phyloP scores from a whole-genome alignment of 2,329 filamentous ascomycete genomes.

The Sclerotinia nivalis region DNA sequence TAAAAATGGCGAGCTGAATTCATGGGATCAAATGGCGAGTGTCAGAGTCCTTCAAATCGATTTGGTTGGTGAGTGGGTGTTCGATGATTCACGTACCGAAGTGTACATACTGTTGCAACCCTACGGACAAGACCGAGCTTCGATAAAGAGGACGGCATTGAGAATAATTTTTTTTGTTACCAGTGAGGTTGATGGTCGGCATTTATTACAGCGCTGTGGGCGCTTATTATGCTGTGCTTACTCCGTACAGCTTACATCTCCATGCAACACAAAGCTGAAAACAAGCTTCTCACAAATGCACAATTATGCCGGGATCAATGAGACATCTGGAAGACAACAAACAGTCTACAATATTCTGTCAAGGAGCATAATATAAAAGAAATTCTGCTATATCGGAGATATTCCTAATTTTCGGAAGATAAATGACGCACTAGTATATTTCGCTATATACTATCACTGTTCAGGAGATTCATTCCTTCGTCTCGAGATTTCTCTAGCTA shows the following conservation, averaged over 20 bases:
- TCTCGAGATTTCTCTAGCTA: too few relatives aligned
- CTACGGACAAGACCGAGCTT: background rate
- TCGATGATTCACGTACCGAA: background rate
- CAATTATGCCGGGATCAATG: background rate
- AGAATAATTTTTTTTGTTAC: too few relatives aligned
- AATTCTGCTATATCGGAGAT: too few relatives aligned
- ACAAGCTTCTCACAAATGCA: conserved; percentile 17
- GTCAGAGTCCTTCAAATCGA: background rate
- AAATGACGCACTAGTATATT: too few relatives aligned
- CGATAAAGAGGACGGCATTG: background rate
- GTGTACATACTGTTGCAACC: background rate
- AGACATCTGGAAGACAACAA: background rate
- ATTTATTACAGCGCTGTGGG: conserved; percentile 1
- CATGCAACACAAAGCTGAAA: conserved; percentile 9
- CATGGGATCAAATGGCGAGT: background rate
- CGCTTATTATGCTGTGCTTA: conserved; percentile 12
- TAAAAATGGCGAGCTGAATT: background rate
- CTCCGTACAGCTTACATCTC: background rate
- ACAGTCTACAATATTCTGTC: too few relatives aligned
- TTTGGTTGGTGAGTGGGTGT: background rate
- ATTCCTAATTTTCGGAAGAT: too few relatives aligned
- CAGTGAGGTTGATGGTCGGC: background rate
- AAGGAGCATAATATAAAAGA: too few relatives aligned
- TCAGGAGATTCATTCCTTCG: too few relatives aligned
- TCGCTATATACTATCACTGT: too few relatives aligned